Conservation (phyloP, 768 basidiomycete genomes). For the Psilocybe cyanescens region DNA sequence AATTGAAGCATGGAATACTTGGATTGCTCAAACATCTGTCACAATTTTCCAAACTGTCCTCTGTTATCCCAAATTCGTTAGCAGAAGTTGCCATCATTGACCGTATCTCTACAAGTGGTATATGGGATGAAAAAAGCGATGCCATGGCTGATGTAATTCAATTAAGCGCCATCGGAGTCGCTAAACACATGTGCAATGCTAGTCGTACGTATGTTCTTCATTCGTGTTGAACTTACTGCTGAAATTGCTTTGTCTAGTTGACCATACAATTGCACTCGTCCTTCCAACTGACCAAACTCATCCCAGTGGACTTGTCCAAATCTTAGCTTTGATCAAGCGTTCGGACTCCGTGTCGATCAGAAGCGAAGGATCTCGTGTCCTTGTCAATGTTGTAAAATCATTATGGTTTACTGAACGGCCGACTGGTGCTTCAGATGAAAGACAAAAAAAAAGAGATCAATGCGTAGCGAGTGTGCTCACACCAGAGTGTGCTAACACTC, state of each 20-base stretch:
- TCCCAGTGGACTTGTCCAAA: slow-evolving; percentile 61
- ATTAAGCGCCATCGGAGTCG: slow-evolving; percentile 82
- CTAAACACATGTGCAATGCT: slow-evolving; percentile 85
- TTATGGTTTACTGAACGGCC: slow-evolving; percentile 62
- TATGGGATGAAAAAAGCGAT: slow-evolving; percentile 77
- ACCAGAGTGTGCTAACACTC: slow-evolving; percentile 57
- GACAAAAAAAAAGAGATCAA: slow-evolving; percentile 52
- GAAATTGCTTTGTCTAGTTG: slow-evolving; percentile 31
- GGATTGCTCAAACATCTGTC: slow-evolving; percentile 89
- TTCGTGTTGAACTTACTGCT: background rate
- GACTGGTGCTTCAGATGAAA: slow-evolving; percentile 31
- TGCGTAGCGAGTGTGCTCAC: slow-evolving; percentile 58
- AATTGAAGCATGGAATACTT: slow-evolving; percentile 87
- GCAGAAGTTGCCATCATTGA: slow-evolving; percentile 66
- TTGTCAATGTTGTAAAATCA: slow-evolving; percentile 85
- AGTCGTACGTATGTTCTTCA: slow-evolving; percentile 53
- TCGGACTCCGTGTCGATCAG: slow-evolving; percentile 83
- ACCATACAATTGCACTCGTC: slow-evolving; percentile 55
- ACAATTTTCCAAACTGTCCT: slow-evolving; percentile 62
- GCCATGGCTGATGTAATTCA: slow-evolving; percentile 86
- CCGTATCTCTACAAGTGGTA: slow-evolving; percentile 59
- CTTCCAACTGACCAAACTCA: slow-evolving; percentile 39
- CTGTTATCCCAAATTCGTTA: slow-evolving; percentile 61
- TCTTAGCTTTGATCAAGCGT: slow-evolving; percentile 76
- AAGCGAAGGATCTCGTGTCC: slow-evolving; percentile 88